Percentiles rank a stretch among this genome's conserved stretches.
Conservation (phyloP, 2,329 filamentous ascomycete species). For the Tolypocladium album region DNA sequence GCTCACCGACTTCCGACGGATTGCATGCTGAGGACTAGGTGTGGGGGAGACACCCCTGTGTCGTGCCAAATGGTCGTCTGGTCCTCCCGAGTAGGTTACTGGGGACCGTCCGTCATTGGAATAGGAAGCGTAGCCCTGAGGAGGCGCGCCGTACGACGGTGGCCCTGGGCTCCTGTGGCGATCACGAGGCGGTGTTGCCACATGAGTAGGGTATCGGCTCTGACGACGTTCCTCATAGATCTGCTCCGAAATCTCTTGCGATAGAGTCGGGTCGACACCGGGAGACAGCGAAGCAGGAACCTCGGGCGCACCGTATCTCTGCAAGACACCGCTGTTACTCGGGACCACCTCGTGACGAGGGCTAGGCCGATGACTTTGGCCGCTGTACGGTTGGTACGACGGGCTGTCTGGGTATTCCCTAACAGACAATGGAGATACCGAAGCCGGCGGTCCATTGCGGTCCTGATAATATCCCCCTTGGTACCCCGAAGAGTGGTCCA, state of each 20-base stretch:
- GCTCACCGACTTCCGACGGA: slow-evolving; percentile 64
- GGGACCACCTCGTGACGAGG: slow-evolving; percentile 26
- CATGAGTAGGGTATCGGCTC: slow-evolving; percentile 32
- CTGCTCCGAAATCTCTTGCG: slow-evolving; percentile 47
- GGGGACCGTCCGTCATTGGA: slow-evolving; percentile 31
- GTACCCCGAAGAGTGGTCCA: slow-evolving; percentile 10
- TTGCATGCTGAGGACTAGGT: slow-evolving; percentile 38
- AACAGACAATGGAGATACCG: slow-evolving; percentile 19
- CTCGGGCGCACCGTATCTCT: slow-evolving; percentile 30
- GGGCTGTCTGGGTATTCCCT: slow-evolving; percentile 25
- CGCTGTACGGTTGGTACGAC: slow-evolving; percentile 18
- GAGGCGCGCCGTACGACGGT: slow-evolving; percentile 13
- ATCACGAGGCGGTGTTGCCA: slow-evolving; percentile 30
- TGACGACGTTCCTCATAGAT: slow-evolving; percentile 43
- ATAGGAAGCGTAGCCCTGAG: slow-evolving; percentile 24
- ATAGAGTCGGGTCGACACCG: slow-evolving; percentile 45
- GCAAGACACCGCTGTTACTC: slow-evolving; percentile 16
- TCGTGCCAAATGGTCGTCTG: slow-evolving; percentile 14
- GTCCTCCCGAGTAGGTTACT: slow-evolving; percentile 26
- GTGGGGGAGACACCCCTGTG: slow-evolving; percentile 27
- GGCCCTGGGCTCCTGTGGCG: slow-evolving; percentile 23
- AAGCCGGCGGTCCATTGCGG: slow-evolving; percentile 4
- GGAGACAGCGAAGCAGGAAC: slow-evolving; percentile 49
- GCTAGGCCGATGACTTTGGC: slow-evolving; percentile 18
- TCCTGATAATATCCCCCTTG: slow-evolving; percentile 13